Evolutionary conservation across 352 stramenopile species (phyloP).

Genomic region (Pythium biforme): DNA sequence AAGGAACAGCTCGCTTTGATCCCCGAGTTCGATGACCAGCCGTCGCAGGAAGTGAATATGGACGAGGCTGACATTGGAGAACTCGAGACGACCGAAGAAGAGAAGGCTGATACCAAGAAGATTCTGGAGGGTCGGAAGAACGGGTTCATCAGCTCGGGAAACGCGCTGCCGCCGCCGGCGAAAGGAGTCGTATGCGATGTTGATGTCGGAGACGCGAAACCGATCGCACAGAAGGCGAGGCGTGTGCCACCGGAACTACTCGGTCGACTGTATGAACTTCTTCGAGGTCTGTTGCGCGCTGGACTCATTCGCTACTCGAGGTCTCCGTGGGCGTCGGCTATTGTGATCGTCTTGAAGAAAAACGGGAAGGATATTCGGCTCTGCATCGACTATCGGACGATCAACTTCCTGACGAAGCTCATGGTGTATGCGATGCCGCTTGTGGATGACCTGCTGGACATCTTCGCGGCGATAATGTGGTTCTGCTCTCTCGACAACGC

Average conservation of each 20-base stretch:
- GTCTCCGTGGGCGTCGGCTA: conserved; percentile 15
- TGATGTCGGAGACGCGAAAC: conserved; percentile 19
- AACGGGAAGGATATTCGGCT: conserved; percentile 18
- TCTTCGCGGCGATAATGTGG: conserved; percentile 14
- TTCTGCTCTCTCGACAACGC: conserved; percentile 22
- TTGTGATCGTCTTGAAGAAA: conserved; percentile 21
- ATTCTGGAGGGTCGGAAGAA: conserved; percentile 14
- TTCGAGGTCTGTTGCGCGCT: conserved; percentile 23
- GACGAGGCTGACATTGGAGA: conserved; percentile 22
- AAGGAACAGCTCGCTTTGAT: conserved; percentile 21
- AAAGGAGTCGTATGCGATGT: conserved; percentile 20
- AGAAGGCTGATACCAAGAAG: conserved; percentile 5
- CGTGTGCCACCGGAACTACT: conserved; percentile 16
- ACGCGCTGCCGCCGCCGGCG: conserved; percentile 18
- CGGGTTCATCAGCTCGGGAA: conserved; percentile 25
- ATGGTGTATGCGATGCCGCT: conserved; percentile 12
- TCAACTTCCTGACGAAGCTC: conserved; percentile 9
- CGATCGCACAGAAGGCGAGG: conserved; percentile 17
- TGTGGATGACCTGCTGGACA: conserved; percentile 1
- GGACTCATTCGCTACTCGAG: conserved; percentile 13
- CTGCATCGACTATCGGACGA: conserved; percentile 14
- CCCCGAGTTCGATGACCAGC: conserved; percentile 9
- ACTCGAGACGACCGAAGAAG: conserved; percentile 11
- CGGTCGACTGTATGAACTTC: conserved; percentile 23
- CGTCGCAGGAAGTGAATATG: conserved; percentile 12